phyloP scores from a whole-genome alignment of 257 asterid species.

The Nicotiana paniculata region DNA sequence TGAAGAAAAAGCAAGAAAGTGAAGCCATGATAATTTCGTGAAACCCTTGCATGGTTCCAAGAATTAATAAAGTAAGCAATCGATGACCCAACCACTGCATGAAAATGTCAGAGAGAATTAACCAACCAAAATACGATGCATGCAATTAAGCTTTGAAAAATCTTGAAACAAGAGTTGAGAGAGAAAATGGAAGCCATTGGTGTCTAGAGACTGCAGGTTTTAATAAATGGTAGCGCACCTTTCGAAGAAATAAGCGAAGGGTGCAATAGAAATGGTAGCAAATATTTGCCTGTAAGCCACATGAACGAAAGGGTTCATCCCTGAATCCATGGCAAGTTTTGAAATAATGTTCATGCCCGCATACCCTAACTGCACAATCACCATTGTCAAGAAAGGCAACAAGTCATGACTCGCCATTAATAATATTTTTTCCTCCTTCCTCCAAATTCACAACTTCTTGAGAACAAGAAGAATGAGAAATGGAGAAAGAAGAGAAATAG shows the following conservation, averaged over 20 bases:
- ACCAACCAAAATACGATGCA: neutral
- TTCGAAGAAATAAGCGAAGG: slow-evolving; percentile 73
- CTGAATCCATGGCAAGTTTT: slow-evolving; percentile 83
- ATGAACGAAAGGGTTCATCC: slow-evolving; percentile 87
- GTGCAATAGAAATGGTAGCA: slow-evolving; percentile 51
- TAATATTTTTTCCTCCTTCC: neutral
- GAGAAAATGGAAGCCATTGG: neutral
- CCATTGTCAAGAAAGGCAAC: slow-evolving; percentile 57
- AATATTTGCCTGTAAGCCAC: slow-evolving; percentile 86
- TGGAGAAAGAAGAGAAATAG: neutral
- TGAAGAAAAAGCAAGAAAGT: neutral
- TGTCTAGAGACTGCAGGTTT: neutral
- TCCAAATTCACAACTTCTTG: slow-evolving; percentile 9
- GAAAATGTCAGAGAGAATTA: neutral
- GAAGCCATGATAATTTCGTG: slow-evolving; percentile 2
- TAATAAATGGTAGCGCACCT: slow-evolving; percentile 34
- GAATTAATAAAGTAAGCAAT: neutral
- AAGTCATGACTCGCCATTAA: slow-evolving; percentile 31
- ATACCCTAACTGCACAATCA: slow-evolving; percentile 65
- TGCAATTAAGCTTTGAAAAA: neutral
- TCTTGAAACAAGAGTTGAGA: neutral
- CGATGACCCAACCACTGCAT: neutral
- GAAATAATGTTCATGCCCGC: slow-evolving; percentile 86
- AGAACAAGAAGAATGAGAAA: slow-evolving; percentile 1
- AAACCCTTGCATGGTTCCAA: neutral